These are phyloP conservation scores for Borovskyia barvae DNA, from an alignment of 208 protist genomes.

Conservation along the genomic window DNA sequence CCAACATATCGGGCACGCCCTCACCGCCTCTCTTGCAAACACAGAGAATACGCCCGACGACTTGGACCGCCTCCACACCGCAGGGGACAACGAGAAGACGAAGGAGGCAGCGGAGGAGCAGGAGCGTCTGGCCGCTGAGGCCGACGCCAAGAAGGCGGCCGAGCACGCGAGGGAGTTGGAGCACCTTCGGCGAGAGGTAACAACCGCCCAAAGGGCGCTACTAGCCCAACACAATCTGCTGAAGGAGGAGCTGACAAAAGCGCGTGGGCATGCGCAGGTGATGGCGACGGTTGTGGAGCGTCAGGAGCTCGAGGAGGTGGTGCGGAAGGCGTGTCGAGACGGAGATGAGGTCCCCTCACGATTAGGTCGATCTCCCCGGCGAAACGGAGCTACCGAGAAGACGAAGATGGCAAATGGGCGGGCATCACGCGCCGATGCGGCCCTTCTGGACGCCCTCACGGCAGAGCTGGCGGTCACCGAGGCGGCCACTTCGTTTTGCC, in stretches of 20 bases:
- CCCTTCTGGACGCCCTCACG: not conserved
- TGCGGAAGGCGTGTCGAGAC: not conserved
- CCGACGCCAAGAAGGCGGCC: too few relatives aligned
- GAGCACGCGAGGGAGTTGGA: too few relatives aligned
- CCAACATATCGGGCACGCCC: too few relatives aligned
- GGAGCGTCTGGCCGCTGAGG: too few relatives aligned
- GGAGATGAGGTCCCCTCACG: too few relatives aligned
- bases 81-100: not conserved
- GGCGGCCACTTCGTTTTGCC: not conserved
- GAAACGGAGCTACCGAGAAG: slow-evolving; percentile 6
- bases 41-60: too few relatives aligned
- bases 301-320: not conserved
- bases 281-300: too few relatives aligned
- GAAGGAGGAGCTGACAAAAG: not conserved
- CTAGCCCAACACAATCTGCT: not conserved
- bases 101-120: not conserved
- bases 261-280: not conserved
- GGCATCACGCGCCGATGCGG: not conserved
- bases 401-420: not conserved
- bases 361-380: too few relatives aligned
- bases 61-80: not conserved
- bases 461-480: not conserved
- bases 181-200: too few relatives aligned
- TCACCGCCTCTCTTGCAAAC: too few relatives aligned
- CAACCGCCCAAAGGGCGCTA: too few relatives aligned